Percentiles rank a stretch among this genome's conserved stretches.
phyloP scores from a whole-genome alignment of 768 basidiomycete genomes.

The Omphalotus guepiniiformis region DNA sequence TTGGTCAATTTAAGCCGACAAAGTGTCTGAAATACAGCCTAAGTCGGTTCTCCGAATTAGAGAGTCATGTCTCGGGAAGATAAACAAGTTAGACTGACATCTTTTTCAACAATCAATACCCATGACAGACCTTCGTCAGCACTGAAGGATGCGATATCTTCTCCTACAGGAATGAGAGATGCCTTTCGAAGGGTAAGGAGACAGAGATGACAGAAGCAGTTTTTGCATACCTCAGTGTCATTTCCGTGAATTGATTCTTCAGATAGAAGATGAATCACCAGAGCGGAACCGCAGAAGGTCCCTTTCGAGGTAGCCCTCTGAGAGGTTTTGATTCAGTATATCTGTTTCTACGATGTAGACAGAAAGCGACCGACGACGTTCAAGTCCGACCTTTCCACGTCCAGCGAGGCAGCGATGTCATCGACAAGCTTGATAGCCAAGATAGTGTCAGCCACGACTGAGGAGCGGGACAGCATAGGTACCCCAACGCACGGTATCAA shows the following conservation, averaged over 20 bases:
- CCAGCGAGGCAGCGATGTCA: constrained; percentile 82
- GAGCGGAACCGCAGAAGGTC: constrained; percentile 65
- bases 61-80: neutral
- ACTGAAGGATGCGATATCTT: constrained; percentile 64
- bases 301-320: constrained; percentile 91
- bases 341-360: neutral
- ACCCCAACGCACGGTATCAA: constrained; percentile 64
- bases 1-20: constrained; percentile 52
- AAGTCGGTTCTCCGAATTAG: constrained; percentile 4
- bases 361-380: constrained; percentile 56
- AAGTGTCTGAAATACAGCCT: constrained; percentile 95
- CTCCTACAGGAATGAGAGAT: constrained; percentile 70
- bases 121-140: constrained; percentile 55
- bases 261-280: constrained; percentile 52
- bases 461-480: neutral
- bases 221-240: constrained; percentile 59
- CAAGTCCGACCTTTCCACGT: constrained; percentile 67
- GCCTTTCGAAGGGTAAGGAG: constrained; percentile 52
- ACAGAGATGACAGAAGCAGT: no score
- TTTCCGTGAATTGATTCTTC: constrained; percentile 49
- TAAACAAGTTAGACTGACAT: constrained; percentile 41
- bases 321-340: constrained; percentile 5
- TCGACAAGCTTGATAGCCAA: constrained; percentile 64
- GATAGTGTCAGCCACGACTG: neutral
- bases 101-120: constrained; percentile 93